phyloP scores from a whole-genome alignment of 2,329 filamentous ascomycete species.

The Laburnicola sp. region DNA sequence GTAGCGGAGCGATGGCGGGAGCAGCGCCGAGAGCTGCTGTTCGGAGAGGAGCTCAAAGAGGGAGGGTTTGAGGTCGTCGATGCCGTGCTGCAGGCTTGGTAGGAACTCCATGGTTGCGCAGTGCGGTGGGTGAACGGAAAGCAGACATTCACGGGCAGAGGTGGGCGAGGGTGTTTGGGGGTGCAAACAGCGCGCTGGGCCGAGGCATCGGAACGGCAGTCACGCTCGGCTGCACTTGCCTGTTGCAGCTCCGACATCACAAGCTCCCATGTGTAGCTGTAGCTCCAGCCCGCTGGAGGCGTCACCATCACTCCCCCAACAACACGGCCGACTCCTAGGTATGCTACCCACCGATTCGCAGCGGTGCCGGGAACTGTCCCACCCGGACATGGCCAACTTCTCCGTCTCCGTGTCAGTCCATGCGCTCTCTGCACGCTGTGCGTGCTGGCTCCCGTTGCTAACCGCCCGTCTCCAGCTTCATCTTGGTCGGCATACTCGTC shows the following conservation, averaged over 20 bases:
- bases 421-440: too few relatives aligned
- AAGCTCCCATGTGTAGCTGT: too few relatives aligned
- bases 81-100: conserved; percentile 75
- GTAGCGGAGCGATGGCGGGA: conserved; percentile 93
- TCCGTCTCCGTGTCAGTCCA: conserved; percentile 56
- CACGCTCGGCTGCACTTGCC: conserved; percentile 18
- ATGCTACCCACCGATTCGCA: conserved; percentile 17
- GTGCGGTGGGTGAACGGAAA: neutral
- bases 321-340: conserved; percentile 6
- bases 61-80: conserved; percentile 91
- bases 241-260: conserved; percentile 14
- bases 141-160: neutral
- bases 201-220: conserved; percentile 18
- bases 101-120: conserved; percentile 77
- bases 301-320: neutral
- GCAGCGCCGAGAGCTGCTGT: conserved; percentile 84
- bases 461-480: conserved; percentile 55
- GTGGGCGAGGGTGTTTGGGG: neutral
- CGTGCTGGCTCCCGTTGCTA: conserved; percentile 12
- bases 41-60: conserved; percentile 89
- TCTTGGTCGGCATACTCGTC: conserved; percentile 83
- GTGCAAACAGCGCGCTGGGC: conserved; percentile 9
- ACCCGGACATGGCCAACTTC: conserved; percentile 57
- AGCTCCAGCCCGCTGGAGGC: too few relatives aligned
- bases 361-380: conserved; percentile 56